Conservation (phyloP, 225 moss, liverwort and hornwort genomes). For the Marchantia paleacea region DNA sequence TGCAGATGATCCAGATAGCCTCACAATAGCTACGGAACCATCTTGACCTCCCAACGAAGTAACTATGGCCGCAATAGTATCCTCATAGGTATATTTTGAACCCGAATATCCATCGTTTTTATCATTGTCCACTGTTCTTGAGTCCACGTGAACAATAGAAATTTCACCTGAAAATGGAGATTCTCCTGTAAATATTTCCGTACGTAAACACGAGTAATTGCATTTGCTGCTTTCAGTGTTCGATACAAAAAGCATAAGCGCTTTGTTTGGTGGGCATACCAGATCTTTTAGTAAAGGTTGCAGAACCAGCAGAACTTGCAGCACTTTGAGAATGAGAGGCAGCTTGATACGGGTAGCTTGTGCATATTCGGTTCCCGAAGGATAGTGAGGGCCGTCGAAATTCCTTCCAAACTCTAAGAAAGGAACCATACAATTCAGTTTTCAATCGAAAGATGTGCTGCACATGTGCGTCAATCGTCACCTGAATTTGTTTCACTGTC, state of each 20-base stretch:
- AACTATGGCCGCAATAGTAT: constrained; percentile 58
- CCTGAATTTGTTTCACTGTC: too few relatives aligned
- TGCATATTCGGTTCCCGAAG: not conserved
- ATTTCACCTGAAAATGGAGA: constrained; percentile 30
- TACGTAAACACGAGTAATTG: not conserved
- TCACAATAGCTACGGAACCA: constrained; percentile 89
- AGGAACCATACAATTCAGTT: not conserved
- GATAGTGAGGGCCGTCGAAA: constrained; percentile 7
- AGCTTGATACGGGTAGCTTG: constrained; percentile 1
- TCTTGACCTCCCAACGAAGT: constrained; percentile 92
- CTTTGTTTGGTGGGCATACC: constrained; percentile 7
- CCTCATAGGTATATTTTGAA: constrained; percentile 11
- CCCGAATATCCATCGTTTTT: constrained; percentile 14
- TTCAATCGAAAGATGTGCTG: too few relatives aligned
- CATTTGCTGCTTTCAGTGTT: not conserved
- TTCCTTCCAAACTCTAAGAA: constrained; percentile 6
- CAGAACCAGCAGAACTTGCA: not conserved
- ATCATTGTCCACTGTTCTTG: constrained; percentile 23
- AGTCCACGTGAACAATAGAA: constrained; percentile 32
- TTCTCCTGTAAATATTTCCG: not conserved
- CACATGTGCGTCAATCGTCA: not conserved
- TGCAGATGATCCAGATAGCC: constrained; percentile 78
- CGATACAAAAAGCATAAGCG: not conserved
- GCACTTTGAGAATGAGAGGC: constrained; percentile 2
- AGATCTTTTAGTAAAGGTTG: not conserved